Evolutionary conservation across 495 filamentous ascomycete species (phyloP), one percentile per base, ranked within the genome.

Genomic region (Annulohypoxylon bovei): DNA sequence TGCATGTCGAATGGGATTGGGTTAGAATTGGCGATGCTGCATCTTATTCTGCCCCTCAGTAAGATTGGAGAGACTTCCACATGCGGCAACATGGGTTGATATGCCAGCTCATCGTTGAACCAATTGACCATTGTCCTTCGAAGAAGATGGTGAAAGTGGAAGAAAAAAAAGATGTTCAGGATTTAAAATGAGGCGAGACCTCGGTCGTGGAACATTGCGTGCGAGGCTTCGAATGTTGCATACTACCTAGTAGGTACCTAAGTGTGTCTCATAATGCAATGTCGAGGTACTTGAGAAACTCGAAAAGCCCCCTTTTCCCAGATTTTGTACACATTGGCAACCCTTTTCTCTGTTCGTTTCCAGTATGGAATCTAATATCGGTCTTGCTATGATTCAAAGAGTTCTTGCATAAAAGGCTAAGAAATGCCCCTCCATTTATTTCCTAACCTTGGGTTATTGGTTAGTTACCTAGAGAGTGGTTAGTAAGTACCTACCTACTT

Each of bases 1-100:
- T 68, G 70, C 65, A 72, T 68, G 70, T 61, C 16, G 61, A 30
- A 62, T 25, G 64, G 49, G 69, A 72, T 72, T 72, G 69, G 68
- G 23, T 60, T 62, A 72, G 59, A 68, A 68, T 62, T 68, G 70
- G 49, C 70, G 70, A 68, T 62, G 60, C 47, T 61, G 70, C 70
- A 72, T 55, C 14, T 60, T n/a, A 25, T 65, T 18, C 32, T 57
- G 53, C 60, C 62, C 60, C 62, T 62, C 68, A 44, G 58, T 66
- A 37, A 72, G 69, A 68, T 72, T 68, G 70, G 70, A 61, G 69
- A 56, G 30, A 33, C 32, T 44, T 6, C 57, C 62, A 33, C 33
- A 68, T 68, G 55, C 49, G 27, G 52, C 20, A 61, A 30, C 70
- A 72, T 68, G 62, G 59, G 68, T 22, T 60, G 40, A 33, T 35